Evolutionary conservation across 805 yeast species (phyloP).

Genomic region (Candida argentea): DNA sequence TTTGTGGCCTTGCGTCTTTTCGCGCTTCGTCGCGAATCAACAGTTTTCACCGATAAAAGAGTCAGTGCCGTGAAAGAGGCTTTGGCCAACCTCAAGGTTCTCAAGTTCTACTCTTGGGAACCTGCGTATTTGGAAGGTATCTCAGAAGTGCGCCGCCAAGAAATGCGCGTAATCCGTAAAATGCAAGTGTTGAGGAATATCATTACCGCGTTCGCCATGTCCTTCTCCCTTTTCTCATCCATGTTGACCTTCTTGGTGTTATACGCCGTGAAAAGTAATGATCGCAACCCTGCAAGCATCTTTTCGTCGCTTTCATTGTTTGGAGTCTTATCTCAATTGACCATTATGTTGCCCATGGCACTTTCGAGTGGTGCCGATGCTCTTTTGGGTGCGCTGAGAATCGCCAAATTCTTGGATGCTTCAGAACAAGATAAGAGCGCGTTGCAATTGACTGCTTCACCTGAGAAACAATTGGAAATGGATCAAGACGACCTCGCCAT

Average conservation of each 20-base stretch:
- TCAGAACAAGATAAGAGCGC: conserved; percentile 30
- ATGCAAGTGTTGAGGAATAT: conserved; percentile 61
- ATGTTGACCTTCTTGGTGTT: conserved; percentile 40
- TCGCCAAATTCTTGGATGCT: conserved; percentile 41
- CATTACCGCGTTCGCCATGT: conserved; percentile 50
- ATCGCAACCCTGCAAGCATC: conserved; percentile 47
- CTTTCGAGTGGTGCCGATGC: conserved; percentile 63
- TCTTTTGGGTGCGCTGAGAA: conserved; percentile 47
- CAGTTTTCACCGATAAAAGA: conserved; percentile 62
- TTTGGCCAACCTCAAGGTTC: conserved; percentile 64
- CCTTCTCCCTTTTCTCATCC: conserved; percentile 64
- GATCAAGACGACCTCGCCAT: conserved; percentile 32
- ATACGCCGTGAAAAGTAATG: conserved; percentile 19
- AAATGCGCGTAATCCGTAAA: conserved; percentile 48
- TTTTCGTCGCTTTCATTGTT: conserved; percentile 66
- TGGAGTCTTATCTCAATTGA: conserved; percentile 49
- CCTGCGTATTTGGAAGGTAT: conserved; percentile 57
- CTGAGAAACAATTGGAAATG: conserved; percentile 14
- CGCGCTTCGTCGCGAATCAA: conserved; percentile 45
- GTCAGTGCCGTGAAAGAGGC: conserved; percentile 72
- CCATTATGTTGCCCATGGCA: conserved; percentile 63
- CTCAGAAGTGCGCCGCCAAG: conserved; percentile 44
- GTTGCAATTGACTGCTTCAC: conserved; percentile 14
- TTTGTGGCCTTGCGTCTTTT: conserved; percentile 43
- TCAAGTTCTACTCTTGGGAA: conserved; percentile 91